phyloP scores from a whole-genome alignment of 1,284 basidiomycete species.

The Golubevia pallescens region DNA sequence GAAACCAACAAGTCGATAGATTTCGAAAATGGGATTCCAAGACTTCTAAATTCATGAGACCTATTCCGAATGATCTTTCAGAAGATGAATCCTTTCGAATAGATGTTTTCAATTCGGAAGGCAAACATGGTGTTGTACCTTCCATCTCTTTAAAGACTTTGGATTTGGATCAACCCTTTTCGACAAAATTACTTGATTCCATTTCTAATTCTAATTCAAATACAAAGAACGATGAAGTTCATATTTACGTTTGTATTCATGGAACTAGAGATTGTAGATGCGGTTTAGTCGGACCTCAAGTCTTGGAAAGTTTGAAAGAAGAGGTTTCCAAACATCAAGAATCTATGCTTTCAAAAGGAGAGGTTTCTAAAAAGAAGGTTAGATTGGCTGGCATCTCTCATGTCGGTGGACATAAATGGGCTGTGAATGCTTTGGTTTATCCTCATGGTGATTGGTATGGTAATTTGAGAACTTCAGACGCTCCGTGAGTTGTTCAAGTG shows the following conservation, averaged over 20 bases:
- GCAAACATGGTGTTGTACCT: no score
- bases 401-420: slow-evolving; percentile 55
- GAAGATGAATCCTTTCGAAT: slow-evolving; percentile 26
- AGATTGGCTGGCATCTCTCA: slow-evolving; percentile 43
- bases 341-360: slow-evolving; percentile 7
- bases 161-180: no score
- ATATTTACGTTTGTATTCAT: slow-evolving; percentile 56
- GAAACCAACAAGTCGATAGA: neutral
- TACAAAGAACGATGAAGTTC: no score
- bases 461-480: no score
- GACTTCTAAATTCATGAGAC: slow-evolving; percentile 31
- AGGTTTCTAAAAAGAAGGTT: slow-evolving; percentile 8
- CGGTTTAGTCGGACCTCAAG: slow-evolving; percentile 36
- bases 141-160: no score
- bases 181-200: no score
- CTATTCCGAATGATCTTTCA: slow-evolving; percentile 27
- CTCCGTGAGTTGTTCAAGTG: no score
- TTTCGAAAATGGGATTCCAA: slow-evolving; percentile 35
- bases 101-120: no score
- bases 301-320: slow-evolving; percentile 25
- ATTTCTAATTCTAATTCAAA: no score
- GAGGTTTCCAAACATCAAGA: slow-evolving; percentile 30
- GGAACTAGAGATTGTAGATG: slow-evolving; percentile 55
- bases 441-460: slow-evolving; percentile 62
- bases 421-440: slow-evolving; percentile 55